These are phyloP conservation scores for Pythium brachiatum DNA, from an alignment of 352 stramenopile species.

Conservation along the genomic window DNA sequence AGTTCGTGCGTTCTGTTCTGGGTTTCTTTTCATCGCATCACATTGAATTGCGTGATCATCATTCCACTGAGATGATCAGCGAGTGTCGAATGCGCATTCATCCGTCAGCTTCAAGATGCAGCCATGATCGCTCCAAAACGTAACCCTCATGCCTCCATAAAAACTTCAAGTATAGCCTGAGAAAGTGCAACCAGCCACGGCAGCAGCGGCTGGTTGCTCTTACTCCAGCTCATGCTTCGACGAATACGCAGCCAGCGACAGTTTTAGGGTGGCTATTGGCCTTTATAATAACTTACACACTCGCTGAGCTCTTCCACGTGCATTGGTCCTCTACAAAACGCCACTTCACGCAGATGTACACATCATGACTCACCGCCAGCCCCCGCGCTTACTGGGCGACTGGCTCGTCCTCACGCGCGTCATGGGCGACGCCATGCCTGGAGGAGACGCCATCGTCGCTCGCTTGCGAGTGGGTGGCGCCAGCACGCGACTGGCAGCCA, in stretches of 20 bases:
- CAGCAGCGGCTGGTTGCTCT: too few species aligned
- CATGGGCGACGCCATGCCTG: conserved; percentile 28
- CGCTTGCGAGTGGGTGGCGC: conserved; percentile 2
- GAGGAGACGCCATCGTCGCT: conserved; percentile 11
- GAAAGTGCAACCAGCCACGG: neutral
- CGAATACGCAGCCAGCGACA: too few species aligned
- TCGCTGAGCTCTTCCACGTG: neutral
- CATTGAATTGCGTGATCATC: too few species aligned
- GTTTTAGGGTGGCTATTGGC: neutral
- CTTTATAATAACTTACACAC: conserved; percentile 1
- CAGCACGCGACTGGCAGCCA: conserved; percentile 33
- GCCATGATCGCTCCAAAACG: neutral
- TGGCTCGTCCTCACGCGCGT: conserved; percentile 2
- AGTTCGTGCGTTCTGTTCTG: neutral
- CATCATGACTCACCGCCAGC: conserved; percentile 42
- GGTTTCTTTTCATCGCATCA: neutral
- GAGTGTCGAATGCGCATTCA: conserved; percentile 1
- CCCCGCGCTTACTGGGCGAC: conserved; percentile 39
- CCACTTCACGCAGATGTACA: neutral
- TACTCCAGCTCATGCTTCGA: too few species aligned
- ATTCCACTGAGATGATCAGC: neutral
- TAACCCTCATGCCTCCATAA: neutral
- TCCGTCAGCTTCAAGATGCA: neutral
- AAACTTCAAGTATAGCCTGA: neutral
- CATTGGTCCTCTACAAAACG: neutral